Percentiles rank a stretch among this genome's conserved stretches.
phyloP scores from a whole-genome alignment of 2,329 filamentous ascomycete genomes.

The Sarocladium oryzae region DNA sequence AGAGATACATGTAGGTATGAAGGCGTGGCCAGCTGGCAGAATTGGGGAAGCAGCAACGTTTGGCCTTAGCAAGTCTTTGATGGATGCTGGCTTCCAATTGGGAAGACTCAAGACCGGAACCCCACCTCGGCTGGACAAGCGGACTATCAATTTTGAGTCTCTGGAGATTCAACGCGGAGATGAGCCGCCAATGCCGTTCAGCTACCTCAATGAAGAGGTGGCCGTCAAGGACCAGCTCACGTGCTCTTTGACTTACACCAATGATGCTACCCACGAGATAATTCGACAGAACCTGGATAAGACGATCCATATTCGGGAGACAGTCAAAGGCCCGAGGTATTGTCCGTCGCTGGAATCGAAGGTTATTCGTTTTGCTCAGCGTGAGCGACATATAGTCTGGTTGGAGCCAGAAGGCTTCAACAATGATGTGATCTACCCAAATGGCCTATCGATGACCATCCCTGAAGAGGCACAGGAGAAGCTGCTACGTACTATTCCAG shows the following conservation, averaged over 20 bases:
- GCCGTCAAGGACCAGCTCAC: slow-evolving; percentile 73
- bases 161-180: slow-evolving; percentile 76
- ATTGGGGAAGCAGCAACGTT: slow-evolving; percentile 93
- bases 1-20: slow-evolving; percentile 91
- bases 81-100: slow-evolving; percentile 80
- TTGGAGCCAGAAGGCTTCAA: slow-evolving; percentile 94
- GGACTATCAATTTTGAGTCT: slow-evolving; percentile 70
- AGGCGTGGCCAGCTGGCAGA: slow-evolving; percentile 77
- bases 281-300: slow-evolving; percentile 89
- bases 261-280: slow-evolving; percentile 72
- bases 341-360: slow-evolving; percentile 95
- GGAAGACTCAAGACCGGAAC: slow-evolving; percentile 94
- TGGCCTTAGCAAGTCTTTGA: slow-evolving; percentile 83
- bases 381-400: slow-evolving; percentile 84
- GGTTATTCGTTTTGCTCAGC: slow-evolving; percentile 78
- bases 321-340: slow-evolving; percentile 88
- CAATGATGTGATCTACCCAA: slow-evolving; percentile 86
- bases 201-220: slow-evolving; percentile 76
- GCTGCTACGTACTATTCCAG: slow-evolving; percentile 79
- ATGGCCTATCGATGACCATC: slow-evolving; percentile 95
- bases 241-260: slow-evolving; percentile 87
- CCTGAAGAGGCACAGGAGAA: slow-evolving; percentile 80
- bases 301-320: slow-evolving; percentile 92
- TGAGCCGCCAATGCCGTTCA: slow-evolving; percentile 81
- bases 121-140: slow-evolving; percentile 75